Evolutionary conservation across 2,329 filamentous ascomycete genomes (phyloP), one percentile per base, ranked within the genome.

Genomic region (Colletotrichum plurivorum): DNA sequence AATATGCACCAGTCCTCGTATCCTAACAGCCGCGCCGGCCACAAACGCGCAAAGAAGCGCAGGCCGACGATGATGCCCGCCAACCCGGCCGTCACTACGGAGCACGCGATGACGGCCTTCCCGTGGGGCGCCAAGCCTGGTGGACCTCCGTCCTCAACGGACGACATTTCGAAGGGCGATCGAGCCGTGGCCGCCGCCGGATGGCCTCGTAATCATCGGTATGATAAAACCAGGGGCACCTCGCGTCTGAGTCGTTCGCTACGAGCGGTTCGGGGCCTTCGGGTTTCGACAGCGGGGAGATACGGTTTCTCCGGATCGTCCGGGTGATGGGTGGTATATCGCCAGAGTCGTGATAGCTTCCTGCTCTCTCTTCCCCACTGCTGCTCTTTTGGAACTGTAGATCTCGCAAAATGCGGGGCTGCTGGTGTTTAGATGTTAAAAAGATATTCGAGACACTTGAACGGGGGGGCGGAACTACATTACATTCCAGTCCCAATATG

Each of bases 1-100:
- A 68, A 7, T 27, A 70, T 63, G 5, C 57, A 68, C 64, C 58
- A 63, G 27, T 70, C 68, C 52, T 70, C 68, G 12, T 43, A 56
- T 8, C 68, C 68, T 20, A 70, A 25, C 6, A 70, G 36, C 7
- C 39, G n/a, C 8, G 59, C 55, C 3, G 64, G 52, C 10, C 45
- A 55, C 2, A 66, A 41, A 5, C 68, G 63, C 9, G 64, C 60
- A 31, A 62, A 70, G 31, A 70, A 70, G 1, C 68, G 41, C 53
- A 70, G 22, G 9, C 58, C 64, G 31, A 70, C 57, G 3, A 68
- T 43, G 4, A 70, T 22, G 1, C 63, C 68, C 15, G 68, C 52
- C 4, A 70, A n/a, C 7, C 18, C 63, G 0, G 55, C 43, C 18
- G 51, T 15, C 13, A 56, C 46, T 3, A 59, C 43, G 39, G 64